Evolutionary conservation across 768 basidiomycete genomes (phyloP).

Genomic region (Termitomyces sp.): DNA sequence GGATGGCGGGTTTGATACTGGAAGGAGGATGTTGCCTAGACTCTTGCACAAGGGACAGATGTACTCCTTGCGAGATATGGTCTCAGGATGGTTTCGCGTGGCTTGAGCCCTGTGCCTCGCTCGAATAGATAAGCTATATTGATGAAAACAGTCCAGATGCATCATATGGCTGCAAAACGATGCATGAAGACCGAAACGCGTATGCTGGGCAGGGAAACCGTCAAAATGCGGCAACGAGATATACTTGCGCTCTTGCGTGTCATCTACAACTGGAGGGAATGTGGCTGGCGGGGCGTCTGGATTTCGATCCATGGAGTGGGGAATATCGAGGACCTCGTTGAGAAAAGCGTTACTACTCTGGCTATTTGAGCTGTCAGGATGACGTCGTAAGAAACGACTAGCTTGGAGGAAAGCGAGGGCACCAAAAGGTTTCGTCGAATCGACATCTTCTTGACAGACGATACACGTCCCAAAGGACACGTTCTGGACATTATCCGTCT

Average conservation of each 20-base stretch:
- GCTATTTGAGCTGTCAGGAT: conserved; percentile 61
- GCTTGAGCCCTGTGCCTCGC: conserved; percentile 85
- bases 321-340: conserved; percentile 65
- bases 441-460: conserved; percentile 94
- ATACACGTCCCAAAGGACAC: conserved; percentile 89
- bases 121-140: conserved; percentile 81
- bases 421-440: conserved; percentile 69
- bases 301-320: conserved; percentile 60
- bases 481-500: conserved; percentile 40
- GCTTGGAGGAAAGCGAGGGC: conserved; percentile 84
- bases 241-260: conserved; percentile 40
- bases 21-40: conserved; percentile 89
- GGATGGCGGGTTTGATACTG: conserved; percentile 53
- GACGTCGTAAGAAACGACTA: conserved; percentile 75
- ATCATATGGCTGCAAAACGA: conserved; percentile 96
- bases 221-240: conserved; percentile 52
- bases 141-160: conserved; percentile 93
- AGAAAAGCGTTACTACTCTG: conserved; percentile 47
- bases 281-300: conserved; percentile 19
- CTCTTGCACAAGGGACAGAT: conserved; percentile 98
- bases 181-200: conserved; percentile 79
- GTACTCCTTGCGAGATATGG: conserved; percentile 89
- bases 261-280: conserved; percentile 50
- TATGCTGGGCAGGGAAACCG: conserved; percentile 64
- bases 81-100: conserved; percentile 91